Percentiles rank a stretch among this genome's conserved stretches.
Conservation (phyloP, 2,329 filamentous ascomycete genomes). For the Chaetomiaceae sp. region DNA sequence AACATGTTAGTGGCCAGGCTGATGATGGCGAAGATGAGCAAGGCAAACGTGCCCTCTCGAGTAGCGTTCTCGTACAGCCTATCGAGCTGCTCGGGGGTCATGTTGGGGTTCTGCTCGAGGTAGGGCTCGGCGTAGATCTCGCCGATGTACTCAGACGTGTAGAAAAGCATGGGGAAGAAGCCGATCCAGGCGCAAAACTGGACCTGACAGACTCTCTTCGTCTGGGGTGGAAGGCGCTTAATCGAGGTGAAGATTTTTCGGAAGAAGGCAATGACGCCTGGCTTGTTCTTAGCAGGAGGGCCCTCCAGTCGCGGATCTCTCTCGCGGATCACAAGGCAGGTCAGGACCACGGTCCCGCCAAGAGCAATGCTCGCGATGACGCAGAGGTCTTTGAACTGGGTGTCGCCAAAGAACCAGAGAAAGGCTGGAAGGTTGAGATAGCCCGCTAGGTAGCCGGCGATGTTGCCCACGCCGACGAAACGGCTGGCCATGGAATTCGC, state of each 20-base stretch:
- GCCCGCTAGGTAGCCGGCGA: constrained; percentile 81
- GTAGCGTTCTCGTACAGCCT: constrained; percentile 78
- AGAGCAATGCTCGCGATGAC: constrained; percentile 75
- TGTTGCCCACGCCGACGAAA: constrained; percentile 81
- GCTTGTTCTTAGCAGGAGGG: constrained; percentile 50
- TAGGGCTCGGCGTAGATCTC: constrained; percentile 86
- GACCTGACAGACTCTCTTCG: constrained; percentile 72
- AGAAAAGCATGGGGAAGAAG: constrained; percentile 94
- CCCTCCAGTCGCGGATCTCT: constrained; percentile 72
- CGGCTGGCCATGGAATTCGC: constrained; percentile 94
- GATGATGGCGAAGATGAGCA: constrained; percentile 81
- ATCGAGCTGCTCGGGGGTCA: constrained; percentile 71
- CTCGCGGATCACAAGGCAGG: constrained; percentile 64
- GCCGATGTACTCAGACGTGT: constrained; percentile 88
- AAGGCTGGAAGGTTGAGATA: constrained; percentile 71
- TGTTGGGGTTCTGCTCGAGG: constrained; percentile 69
- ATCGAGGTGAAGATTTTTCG: constrained; percentile 69
- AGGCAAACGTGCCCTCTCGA: constrained; percentile 78
- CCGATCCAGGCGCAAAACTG: constrained; percentile 89
- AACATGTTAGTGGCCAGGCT: constrained; percentile 77
- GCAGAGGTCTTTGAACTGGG: constrained; percentile 90
- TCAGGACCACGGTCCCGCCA: constrained; percentile 61
- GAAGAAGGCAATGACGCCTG: constrained; percentile 74
- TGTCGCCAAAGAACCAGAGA: constrained; percentile 74
- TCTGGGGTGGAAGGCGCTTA: constrained; percentile 71